These are phyloP conservation scores for Pleurotus eryngii DNA, from an alignment of 768 basidiomycete genomes.

Conservation along the genomic window DNA sequence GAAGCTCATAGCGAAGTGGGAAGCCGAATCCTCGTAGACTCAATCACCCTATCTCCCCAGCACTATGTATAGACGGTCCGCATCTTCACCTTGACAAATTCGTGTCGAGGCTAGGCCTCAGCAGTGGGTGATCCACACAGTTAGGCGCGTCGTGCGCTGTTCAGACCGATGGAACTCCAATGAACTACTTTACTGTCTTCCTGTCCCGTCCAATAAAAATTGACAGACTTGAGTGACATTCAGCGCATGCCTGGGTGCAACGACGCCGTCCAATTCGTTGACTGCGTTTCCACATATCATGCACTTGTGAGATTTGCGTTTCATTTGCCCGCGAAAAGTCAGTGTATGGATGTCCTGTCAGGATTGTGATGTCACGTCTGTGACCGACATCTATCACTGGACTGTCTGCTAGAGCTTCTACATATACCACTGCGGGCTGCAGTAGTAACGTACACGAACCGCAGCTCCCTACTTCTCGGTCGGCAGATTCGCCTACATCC, in stretches of 20 bases:
- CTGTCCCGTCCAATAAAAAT: too few relatives aligned
- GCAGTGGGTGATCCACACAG: too few relatives aligned
- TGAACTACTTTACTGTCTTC: too few relatives aligned
- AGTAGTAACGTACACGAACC: not conserved
- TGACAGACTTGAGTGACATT: too few relatives aligned
- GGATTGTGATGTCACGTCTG: not conserved
- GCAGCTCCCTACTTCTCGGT: not conserved
- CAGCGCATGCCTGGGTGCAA: too few relatives aligned
- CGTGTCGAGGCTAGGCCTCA: too few relatives aligned
- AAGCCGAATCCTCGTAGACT: conserved; percentile 46
- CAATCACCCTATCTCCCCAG: not conserved
- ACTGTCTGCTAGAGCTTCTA: not conserved
- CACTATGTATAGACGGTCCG: conserved; percentile 1
- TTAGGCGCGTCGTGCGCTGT: too few relatives aligned
- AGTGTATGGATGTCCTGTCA: not conserved
- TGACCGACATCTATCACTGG: not conserved
- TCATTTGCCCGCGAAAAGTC: not conserved
- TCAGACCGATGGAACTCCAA: too few relatives aligned
- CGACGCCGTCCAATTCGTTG: too few relatives aligned
- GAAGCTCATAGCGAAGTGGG: conserved; percentile 77
- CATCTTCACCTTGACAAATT: not conserved
- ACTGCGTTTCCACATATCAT: too few relatives aligned
- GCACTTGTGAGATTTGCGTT: too few relatives aligned
- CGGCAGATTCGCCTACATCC: not conserved
- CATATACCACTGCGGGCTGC: not conserved